Percentiles rank a stretch among this genome's conserved stretches.
Conservation (phyloP, 495 filamentous ascomycete species). For the Neurospora tetrasperma region DNA sequence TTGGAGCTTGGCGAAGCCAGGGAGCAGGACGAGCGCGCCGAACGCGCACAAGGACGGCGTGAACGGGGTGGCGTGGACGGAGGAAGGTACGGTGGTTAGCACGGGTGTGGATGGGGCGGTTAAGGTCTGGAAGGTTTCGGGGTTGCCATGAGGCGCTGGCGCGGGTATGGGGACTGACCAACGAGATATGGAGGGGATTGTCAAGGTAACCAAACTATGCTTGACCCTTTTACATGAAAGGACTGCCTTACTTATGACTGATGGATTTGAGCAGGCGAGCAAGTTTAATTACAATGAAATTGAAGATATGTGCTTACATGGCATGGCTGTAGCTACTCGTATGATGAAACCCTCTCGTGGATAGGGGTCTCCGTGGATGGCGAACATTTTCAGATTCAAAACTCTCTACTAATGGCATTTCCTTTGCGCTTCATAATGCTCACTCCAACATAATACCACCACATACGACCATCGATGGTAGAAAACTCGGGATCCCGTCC, state of each 20-base stretch:
- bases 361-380: background rate
- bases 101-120: slow-evolving; percentile 80
- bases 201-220: background rate
- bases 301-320: background rate
- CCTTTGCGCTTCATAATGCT: background rate
- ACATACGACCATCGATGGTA: background rate
- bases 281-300: background rate
- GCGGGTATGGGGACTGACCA: background rate
- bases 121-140: slow-evolving; percentile 78
- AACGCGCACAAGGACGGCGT: slow-evolving; percentile 96
- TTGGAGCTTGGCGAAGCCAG: slow-evolving; percentile 80
- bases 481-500: slow-evolving; percentile 41
- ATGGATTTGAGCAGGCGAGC: background rate
- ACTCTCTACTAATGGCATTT: too few relatives aligned
- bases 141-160: slow-evolving; percentile 34
- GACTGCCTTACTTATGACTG: background rate
- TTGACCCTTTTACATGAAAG: background rate
- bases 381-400: background rate
- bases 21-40: slow-evolving; percentile 61
- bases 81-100: slow-evolving; percentile 60
- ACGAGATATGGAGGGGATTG: background rate
- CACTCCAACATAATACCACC: background rate
- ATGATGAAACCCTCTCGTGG: background rate
- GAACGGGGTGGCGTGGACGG: slow-evolving; percentile 76
- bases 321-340: background rate